phyloP scores from a whole-genome alignment of 2,329 filamentous ascomycete species.

The Fonsecaea multimorphosa region DNA sequence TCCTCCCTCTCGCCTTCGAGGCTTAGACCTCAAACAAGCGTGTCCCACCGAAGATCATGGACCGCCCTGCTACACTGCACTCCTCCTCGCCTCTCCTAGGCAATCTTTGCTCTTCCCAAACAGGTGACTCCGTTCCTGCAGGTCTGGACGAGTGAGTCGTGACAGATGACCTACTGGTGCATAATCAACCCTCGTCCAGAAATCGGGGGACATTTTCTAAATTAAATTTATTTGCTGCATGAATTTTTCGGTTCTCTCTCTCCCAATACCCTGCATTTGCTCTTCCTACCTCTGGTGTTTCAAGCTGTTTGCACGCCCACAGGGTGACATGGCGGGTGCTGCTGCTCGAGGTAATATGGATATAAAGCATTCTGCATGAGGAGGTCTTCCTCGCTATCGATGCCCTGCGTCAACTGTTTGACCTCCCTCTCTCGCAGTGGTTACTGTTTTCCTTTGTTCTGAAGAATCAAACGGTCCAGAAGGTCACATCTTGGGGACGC shows the following conservation, averaged over 20 bases:
- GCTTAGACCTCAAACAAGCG: constrained; percentile 5
- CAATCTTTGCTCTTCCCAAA: neutral
- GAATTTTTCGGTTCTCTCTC: neutral
- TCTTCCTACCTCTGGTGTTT: neutral
- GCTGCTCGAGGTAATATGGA: neutral
- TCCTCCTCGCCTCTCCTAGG: neutral
- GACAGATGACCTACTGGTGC: constrained; percentile 2
- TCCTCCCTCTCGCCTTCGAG: neutral
- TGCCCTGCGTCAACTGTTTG: neutral
- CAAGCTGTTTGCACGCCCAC: neutral
- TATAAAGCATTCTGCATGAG: neutral
- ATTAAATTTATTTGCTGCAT: neutral
- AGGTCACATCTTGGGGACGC: neutral
- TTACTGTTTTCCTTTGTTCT: neutral
- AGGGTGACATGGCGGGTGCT: neutral
- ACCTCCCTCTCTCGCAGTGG: too few species aligned
- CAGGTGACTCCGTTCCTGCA: neutral
- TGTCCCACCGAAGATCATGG: neutral
- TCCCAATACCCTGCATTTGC: neutral
- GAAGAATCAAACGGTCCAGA: neutral
- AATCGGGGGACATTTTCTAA: neutral
- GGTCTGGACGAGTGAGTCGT: neutral
- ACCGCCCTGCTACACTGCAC: neutral
- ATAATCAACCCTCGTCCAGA: neutral
- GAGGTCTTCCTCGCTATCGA: neutral